A percentile compares a stretch with the other conserved stretches of the same genome.
These are phyloP conservation scores for Bonia amplexicaulis DNA, from an alignment of 176 grass and related monocot species.

Conservation along the genomic window DNA sequence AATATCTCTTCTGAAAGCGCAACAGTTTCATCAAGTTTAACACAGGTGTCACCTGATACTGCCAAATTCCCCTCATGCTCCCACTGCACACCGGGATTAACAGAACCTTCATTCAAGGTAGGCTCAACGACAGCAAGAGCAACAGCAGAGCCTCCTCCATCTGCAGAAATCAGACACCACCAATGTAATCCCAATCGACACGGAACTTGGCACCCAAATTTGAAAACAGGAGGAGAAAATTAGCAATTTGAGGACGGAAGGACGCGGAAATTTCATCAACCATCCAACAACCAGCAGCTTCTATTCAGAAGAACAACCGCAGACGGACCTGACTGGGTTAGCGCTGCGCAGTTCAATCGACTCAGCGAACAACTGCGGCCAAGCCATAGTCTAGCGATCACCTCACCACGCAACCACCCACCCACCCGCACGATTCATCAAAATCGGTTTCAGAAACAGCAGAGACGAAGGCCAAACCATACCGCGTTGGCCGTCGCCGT, in stretches of 20 bases:
- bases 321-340: constrained; percentile 26
- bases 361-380: neutral
- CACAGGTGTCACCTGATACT: constrained; percentile 12
- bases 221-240: neutral
- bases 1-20: constrained; percentile 18
- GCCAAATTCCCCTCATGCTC: constrained; percentile 2
- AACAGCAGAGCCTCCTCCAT: constrained; percentile 38
- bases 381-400: constrained; percentile 12
- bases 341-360: neutral
- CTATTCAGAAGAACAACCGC: constrained; percentile 5
- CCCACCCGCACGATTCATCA: neutral
- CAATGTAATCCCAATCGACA: neutral
- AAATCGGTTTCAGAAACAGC: neutral
- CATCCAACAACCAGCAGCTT: neutral
- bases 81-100: neutral
- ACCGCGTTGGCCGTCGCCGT: constrained; percentile 74
- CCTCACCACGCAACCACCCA: constrained; percentile 12
- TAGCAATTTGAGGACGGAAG: too few relatives aligned
- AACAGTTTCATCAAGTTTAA: constrained; percentile 23
- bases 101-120: constrained; percentile 29
- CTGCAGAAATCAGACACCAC: constrained; percentile 37
- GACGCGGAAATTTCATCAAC: neutral
- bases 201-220: neutral
- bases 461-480: neutral
- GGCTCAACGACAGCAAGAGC: constrained; percentile 10